Percentiles rank a stretch among this genome's conserved stretches.
Evolutionary conservation across 2,329 filamentous ascomycete species (phyloP).

Genomic region (Paracorniculantispora psalliotae): DNA sequence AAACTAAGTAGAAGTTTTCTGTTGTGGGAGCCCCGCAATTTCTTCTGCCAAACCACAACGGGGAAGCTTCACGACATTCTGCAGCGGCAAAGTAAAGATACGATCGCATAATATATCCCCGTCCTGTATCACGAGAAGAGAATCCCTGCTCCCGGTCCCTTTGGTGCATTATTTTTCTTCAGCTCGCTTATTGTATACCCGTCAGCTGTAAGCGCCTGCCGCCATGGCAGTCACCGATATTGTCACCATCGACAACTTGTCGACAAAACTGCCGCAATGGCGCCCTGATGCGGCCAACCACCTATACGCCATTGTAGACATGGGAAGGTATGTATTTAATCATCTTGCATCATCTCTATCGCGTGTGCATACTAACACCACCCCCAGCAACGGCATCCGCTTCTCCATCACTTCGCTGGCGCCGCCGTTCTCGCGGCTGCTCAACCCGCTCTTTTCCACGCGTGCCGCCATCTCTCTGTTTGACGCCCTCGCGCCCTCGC

Average conservation of each 20-base stretch:
- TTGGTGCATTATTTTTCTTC: not conserved
- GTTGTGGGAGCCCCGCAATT: too few species aligned
- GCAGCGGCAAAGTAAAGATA: too few species aligned
- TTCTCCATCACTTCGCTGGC: conserved; percentile 85
- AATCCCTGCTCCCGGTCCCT: too few species aligned
- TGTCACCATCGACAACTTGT: conserved; percentile 48
- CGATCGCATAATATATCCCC: too few species aligned
- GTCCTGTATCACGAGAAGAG: too few species aligned
- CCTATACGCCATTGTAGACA: conserved; percentile 54
- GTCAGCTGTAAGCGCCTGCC: not conserved
- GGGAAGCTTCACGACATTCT: too few species aligned
- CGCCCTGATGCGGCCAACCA: conserved; percentile 41
- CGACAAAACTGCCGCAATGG: conserved; percentile 46
- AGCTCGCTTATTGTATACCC: not conserved
- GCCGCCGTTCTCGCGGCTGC: conserved; percentile 63
- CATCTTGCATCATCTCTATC: conserved; percentile 12
- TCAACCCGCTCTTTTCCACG: conserved; percentile 73
- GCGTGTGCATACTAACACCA: conserved; percentile 9
- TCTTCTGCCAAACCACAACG: too few species aligned
- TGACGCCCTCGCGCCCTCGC: conserved; percentile 63
- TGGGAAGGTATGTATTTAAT: conserved; percentile 45
- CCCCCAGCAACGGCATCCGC: conserved; percentile 76
- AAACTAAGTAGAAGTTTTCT: too few species aligned
- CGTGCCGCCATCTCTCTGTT: conserved; percentile 81
- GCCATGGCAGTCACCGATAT: conserved; percentile 34